A percentile compares a stretch with the other conserved stretches of the same genome.
phyloP scores from a whole-genome alignment of 2,329 filamentous ascomycete genomes.

The Exophiala xenobiotica region DNA sequence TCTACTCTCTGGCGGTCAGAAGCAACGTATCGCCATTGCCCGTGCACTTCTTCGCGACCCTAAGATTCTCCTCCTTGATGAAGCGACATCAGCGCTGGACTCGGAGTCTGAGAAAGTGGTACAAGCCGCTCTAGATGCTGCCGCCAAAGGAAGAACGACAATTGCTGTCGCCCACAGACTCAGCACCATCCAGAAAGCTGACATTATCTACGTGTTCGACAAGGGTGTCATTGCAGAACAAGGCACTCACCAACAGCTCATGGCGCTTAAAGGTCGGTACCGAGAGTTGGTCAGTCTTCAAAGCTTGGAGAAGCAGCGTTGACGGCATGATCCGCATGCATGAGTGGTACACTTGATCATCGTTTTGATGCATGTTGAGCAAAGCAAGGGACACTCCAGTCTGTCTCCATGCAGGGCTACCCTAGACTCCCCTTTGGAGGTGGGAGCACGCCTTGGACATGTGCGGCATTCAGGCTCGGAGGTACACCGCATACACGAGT shows the following conservation, averaged over 20 bases:
- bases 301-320: conserved; percentile 63
- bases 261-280: conserved; percentile 62
- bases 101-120: conserved; percentile 53
- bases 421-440: too few relatives aligned
- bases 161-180: conserved; percentile 92
- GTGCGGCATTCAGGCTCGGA: too few relatives aligned
- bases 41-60: conserved; percentile 88
- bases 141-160: conserved; percentile 80
- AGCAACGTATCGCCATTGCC: conserved; percentile 91
- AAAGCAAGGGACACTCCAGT: too few relatives aligned
- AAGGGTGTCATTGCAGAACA: conserved; percentile 81
- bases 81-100: conserved; percentile 62
- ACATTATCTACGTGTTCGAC: conserved; percentile 96
- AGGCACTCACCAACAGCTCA: conserved; percentile 74
- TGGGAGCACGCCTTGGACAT: too few relatives aligned
- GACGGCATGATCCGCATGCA: background rate
- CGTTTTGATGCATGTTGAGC: too few relatives aligned
- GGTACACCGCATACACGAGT: too few relatives aligned
- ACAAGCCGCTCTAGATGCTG: conserved; percentile 74
- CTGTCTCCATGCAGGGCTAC: background rate
- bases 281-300: conserved; percentile 78
- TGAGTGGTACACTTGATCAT: background rate
- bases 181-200: conserved; percentile 90
- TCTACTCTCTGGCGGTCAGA: conserved; percentile 85
- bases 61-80: conserved; percentile 79